These are phyloP conservation scores for Reticulascus tulasneorum DNA, from an alignment of 2,329 filamentous ascomycete species.

Conservation along the genomic window DNA sequence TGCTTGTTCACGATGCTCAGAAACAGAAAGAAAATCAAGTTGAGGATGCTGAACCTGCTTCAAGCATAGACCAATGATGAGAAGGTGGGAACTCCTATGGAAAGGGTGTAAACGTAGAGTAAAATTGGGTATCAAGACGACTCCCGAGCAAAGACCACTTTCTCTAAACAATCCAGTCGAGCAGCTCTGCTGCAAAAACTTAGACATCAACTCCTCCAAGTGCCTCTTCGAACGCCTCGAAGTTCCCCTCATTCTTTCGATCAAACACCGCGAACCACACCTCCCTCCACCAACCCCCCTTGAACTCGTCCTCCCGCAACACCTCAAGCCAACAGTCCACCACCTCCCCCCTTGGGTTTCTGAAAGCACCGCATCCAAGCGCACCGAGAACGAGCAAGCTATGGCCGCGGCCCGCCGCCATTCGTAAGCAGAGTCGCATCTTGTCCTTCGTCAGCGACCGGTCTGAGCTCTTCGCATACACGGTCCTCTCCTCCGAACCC, in stretches of 20 bases:
- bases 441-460: constrained; percentile 56
- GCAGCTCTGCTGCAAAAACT: too few relatives aligned
- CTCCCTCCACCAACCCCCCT: constrained; percentile 59
- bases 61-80: too few relatives aligned
- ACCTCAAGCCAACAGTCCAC: constrained; percentile 60
- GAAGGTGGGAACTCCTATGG: too few relatives aligned
- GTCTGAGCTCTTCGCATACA: constrained; percentile 39
- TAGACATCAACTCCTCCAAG: constrained; percentile 33
- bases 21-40: too few relatives aligned
- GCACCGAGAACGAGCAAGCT: constrained; percentile 62
- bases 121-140: too few relatives aligned
- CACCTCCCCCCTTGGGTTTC: constrained; percentile 59
- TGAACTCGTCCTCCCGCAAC: constrained; percentile 56
- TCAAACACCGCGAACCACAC: constrained; percentile 62
- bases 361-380: constrained; percentile 64
- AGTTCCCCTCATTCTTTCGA: constrained; percentile 41
- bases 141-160: too few relatives aligned
- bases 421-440: constrained; percentile 57
- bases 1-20: too few relatives aligned
- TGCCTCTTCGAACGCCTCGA: constrained; percentile 42
- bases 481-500: constrained; percentile 21
- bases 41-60: too few relatives aligned
- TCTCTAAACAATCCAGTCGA: too few relatives aligned
- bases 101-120: too few relatives aligned
- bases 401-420: constrained; percentile 54